These are phyloP conservation scores for Chaetomiaceae sp. DNA, from an alignment of 2,329 filamentous ascomycete species.

Conservation along the genomic window DNA sequence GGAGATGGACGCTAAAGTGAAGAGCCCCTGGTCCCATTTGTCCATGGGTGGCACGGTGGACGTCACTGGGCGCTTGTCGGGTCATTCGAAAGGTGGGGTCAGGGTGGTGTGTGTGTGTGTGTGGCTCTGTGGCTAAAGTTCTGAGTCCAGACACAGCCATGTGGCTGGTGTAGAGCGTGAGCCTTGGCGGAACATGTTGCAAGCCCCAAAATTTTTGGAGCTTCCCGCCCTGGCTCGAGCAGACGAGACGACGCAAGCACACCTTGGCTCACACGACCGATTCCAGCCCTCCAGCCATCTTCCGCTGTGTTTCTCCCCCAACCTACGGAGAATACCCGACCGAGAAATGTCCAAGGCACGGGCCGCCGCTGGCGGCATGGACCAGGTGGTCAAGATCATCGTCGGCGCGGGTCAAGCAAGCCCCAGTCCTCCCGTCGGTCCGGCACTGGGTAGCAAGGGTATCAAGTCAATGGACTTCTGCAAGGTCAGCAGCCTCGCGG, in stretches of 20 bases:
- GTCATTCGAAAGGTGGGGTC: no score
- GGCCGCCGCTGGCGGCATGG: conserved; percentile 37
- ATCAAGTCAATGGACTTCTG: conserved; percentile 99
- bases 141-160: not conserved
- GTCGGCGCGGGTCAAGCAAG: conserved; percentile 93
- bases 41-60: conserved; percentile 10
- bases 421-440: conserved; percentile 92
- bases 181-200: not conserved
- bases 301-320: not conserved
- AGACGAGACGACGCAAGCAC: not conserved
- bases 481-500: conserved; percentile 59
- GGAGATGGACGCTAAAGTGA: conserved; percentile 9
- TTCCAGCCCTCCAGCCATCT: not conserved
- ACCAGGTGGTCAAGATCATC: conserved; percentile 93
- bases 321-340: not conserved
- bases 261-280: not conserved
- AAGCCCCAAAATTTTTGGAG: conserved; percentile 17
- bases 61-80: conserved; percentile 14
- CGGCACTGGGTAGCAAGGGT: conserved; percentile 92
- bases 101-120: no score
- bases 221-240: not conserved
- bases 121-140: not conserved
- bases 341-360: conserved; percentile 48
- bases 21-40: not conserved
- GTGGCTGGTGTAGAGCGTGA: conserved; percentile 15